These are phyloP conservation scores for Teunomyces stri DNA, from an alignment of 805 yeast genomes.

Conservation along the genomic window DNA sequence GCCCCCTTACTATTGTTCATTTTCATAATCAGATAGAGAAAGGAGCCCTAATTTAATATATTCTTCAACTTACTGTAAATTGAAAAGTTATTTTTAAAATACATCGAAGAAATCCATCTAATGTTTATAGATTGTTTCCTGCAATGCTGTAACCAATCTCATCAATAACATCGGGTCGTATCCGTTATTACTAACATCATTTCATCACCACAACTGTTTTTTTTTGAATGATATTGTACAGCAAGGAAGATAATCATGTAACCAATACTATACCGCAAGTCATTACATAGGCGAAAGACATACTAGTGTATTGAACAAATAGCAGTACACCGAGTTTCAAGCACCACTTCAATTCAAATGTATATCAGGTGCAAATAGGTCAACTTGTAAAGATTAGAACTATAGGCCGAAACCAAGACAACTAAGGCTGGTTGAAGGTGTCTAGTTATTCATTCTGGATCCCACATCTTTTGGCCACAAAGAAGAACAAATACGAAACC, in stretches of 20 bases:
- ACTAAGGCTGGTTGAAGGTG: slow-evolving; percentile 32
- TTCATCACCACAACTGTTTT: slow-evolving; percentile 10
- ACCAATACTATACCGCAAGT: slow-evolving; percentile 31
- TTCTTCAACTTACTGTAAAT: too few species aligned
- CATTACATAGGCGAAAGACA: slow-evolving; percentile 24
- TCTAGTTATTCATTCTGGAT: slow-evolving; percentile 15
- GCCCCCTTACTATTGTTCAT: too few species aligned
- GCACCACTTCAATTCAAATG: slow-evolving; percentile 26
- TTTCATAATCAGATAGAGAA: too few species aligned
- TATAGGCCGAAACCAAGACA: slow-evolving; percentile 19
- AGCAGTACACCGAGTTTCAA: slow-evolving; percentile 20
- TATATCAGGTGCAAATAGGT: slow-evolving; percentile 24
- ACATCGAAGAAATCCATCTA: background rate
- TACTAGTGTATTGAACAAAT: slow-evolving; percentile 36
- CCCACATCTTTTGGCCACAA: slow-evolving; percentile 12
- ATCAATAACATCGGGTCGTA: background rate
- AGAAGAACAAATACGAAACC: slow-evolving; percentile 27
- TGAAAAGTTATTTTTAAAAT: background rate
- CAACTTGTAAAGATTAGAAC: slow-evolving; percentile 30
- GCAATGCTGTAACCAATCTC: background rate
- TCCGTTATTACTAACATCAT: background rate
- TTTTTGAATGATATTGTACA: slow-evolving; percentile 25
- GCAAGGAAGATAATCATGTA: slow-evolving; percentile 33
- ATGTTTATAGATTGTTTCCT: slow-evolving; percentile 21
- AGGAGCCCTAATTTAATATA: too few species aligned